phyloP scores from a whole-genome alignment of 202 grass and related monocot genomes.

The Panicum hallii region DNA sequence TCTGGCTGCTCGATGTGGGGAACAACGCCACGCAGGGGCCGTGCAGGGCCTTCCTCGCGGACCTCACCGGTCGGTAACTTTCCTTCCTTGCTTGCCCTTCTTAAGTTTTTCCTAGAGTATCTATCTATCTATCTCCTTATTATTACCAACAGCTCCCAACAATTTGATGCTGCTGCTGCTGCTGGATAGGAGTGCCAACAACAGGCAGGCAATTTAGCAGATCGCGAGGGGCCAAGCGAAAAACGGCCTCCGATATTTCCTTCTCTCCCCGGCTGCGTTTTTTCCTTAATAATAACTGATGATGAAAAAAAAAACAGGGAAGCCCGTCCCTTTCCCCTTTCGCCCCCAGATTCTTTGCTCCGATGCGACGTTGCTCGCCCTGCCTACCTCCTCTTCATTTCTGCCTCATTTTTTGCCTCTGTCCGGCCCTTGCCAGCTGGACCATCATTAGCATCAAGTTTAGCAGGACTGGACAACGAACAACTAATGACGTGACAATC shows the following conservation, averaged over 20 bases:
- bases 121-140: no score
- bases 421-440: slow-evolving; percentile 28
- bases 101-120: no score
- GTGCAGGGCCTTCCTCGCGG: slow-evolving; percentile 83
- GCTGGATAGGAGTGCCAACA: background rate
- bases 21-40: slow-evolving; percentile 93
- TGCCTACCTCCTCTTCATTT: slow-evolving; percentile 24
- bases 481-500: background rate
- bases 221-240: background rate
- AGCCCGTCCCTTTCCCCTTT: slow-evolving; percentile 51
- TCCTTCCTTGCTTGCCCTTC: no score
- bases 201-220: background rate
- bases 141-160: no score
- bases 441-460: slow-evolving; percentile 14
- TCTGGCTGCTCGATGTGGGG: slow-evolving; percentile 93
- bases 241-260: slow-evolving; percentile 8
- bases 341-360: slow-evolving; percentile 49
- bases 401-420: background rate
- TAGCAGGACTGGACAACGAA: slow-evolving; percentile 13
- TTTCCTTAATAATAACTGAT: no score
- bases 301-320: no score
- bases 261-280: background rate
- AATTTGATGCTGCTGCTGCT: no score
- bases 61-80: slow-evolving; percentile 71
- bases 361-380: slow-evolving; percentile 4